These are phyloP conservation scores for Lolium rigidum DNA, from an alignment of 176 grass and related monocot genomes.

Conservation along the genomic window DNA sequence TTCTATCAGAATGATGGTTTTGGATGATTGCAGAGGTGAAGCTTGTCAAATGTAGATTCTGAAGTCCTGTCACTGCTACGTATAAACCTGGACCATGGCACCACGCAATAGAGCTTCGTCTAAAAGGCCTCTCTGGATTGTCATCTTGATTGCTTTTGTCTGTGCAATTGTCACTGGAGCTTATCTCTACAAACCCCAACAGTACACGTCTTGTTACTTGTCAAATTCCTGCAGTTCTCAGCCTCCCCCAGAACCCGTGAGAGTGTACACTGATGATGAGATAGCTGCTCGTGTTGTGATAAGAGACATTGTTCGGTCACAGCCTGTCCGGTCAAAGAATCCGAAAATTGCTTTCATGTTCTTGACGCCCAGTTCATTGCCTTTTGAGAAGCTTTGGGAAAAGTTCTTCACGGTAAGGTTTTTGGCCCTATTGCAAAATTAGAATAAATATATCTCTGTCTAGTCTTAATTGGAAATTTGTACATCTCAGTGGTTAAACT, in stretches of 20 bases:
- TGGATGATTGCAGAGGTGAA: slow-evolving; percentile 39
- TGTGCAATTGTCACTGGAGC: slow-evolving; percentile 56
- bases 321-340: slow-evolving; percentile 71
- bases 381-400: slow-evolving; percentile 98
- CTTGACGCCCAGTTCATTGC: slow-evolving; percentile 89
- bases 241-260: slow-evolving; percentile 68
- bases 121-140: slow-evolving; percentile 79
- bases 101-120: slow-evolving; percentile 66
- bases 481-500: background rate
- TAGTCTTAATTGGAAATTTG: background rate
- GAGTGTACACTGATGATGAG: slow-evolving; percentile 89
- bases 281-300: slow-evolving; percentile 71
- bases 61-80: slow-evolving; percentile 32
- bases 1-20: slow-evolving; percentile 37
- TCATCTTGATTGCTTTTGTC: slow-evolving; percentile 72
- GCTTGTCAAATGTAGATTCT: slow-evolving; percentile 60
- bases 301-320: slow-evolving; percentile 68
- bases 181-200: slow-evolving; percentile 78
- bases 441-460: background rate
- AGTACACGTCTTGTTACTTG: slow-evolving; percentile 76
- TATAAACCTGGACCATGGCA: slow-evolving; percentile 55
- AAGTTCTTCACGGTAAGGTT: slow-evolving; percentile 92
- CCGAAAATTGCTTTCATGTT: slow-evolving; percentile 99
- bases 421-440: slow-evolving; percentile 28
- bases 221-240: slow-evolving; percentile 70